phyloP scores from a whole-genome alignment of 2,329 filamentous ascomycete species.

The Colletotrichum tropicicola region DNA sequence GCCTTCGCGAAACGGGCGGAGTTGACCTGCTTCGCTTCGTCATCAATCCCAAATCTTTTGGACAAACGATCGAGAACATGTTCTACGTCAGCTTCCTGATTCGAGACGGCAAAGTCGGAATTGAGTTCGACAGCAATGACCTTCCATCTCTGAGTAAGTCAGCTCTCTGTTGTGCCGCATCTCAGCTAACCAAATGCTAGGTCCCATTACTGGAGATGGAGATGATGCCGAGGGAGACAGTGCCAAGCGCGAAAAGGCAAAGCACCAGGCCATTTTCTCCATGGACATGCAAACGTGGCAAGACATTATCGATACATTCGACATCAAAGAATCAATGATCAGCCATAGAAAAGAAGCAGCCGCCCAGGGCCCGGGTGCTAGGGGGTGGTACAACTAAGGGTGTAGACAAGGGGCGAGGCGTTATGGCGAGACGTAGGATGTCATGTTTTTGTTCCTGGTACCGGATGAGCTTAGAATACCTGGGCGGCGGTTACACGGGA shows the following conservation, averaged over 20 bases:
- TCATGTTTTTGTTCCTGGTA: neutral
- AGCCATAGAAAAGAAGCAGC: slow-evolving; percentile 75
- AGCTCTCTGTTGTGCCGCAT: slow-evolving; percentile 13
- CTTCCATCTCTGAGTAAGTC: slow-evolving; percentile 83
- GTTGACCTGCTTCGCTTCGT: slow-evolving; percentile 87
- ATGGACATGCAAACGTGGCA: slow-evolving; percentile 88
- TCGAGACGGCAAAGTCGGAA: slow-evolving; percentile 80
- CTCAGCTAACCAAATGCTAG: slow-evolving; percentile 36
- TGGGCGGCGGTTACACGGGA: neutral
- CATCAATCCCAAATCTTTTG: slow-evolving; percentile 89
- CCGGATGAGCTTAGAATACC: neutral
- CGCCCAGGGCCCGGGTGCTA: slow-evolving; percentile 59
- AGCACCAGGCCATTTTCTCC: slow-evolving; percentile 88
- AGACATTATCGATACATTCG: slow-evolving; percentile 77
- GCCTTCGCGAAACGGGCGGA: slow-evolving; percentile 74
- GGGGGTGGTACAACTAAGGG: slow-evolving; percentile 72
- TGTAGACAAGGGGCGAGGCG: neutral
- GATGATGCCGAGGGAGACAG: slow-evolving; percentile 48
- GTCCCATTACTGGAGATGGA: slow-evolving; percentile 48
- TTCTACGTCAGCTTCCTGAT: slow-evolving; percentile 97
- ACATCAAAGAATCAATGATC: slow-evolving; percentile 84
- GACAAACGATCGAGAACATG: slow-evolving; percentile 94
- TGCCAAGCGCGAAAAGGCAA: slow-evolving; percentile 62
- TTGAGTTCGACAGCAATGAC: slow-evolving; percentile 77
- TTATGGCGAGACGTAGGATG: neutral